A percentile compares a stretch with the other conserved stretches of the same genome.
Evolutionary conservation across 2,329 filamentous ascomycete genomes (phyloP).

Genomic region (Coniochaeta hoffmannii): DNA sequence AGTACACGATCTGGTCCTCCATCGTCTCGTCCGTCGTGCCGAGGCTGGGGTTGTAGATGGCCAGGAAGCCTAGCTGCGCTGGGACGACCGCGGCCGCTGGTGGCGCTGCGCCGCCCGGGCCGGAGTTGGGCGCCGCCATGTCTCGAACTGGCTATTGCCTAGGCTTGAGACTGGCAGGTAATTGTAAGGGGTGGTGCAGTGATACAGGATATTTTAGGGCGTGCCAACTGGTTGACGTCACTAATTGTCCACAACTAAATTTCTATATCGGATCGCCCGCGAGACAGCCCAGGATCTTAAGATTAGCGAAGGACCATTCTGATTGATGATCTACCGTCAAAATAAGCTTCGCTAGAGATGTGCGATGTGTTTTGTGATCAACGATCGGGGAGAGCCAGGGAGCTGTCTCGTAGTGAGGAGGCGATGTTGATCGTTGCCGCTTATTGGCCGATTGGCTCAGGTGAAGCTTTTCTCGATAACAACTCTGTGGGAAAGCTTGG

Average conservation of each 20-base stretch:
- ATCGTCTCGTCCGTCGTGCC: slow-evolving; percentile 59
- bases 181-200: too few relatives aligned
- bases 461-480: not conserved
- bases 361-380: not conserved
- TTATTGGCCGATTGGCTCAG: not conserved
- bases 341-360: not conserved
- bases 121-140: not conserved
- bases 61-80: slow-evolving; percentile 80
- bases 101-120: not conserved
- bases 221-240: not conserved
- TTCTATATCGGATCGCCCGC: too few relatives aligned
- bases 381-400: not conserved
- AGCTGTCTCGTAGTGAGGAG: not conserved
- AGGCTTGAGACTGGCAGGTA: too few relatives aligned
- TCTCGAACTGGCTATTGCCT: too few relatives aligned
- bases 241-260: too few relatives aligned
- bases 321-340: not conserved
- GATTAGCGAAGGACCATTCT: not conserved
- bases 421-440: not conserved
- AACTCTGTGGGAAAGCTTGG: not conserved
- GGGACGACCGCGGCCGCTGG: slow-evolving; percentile 44
- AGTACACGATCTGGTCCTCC: slow-evolving; percentile 85
- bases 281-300: not conserved
- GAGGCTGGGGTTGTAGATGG: slow-evolving; percentile 80
- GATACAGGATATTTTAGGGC: too few relatives aligned